These are phyloP conservation scores for Hysterium pulicare DNA, from an alignment of 2,329 filamentous ascomycete species.

Conservation along the genomic window DNA sequence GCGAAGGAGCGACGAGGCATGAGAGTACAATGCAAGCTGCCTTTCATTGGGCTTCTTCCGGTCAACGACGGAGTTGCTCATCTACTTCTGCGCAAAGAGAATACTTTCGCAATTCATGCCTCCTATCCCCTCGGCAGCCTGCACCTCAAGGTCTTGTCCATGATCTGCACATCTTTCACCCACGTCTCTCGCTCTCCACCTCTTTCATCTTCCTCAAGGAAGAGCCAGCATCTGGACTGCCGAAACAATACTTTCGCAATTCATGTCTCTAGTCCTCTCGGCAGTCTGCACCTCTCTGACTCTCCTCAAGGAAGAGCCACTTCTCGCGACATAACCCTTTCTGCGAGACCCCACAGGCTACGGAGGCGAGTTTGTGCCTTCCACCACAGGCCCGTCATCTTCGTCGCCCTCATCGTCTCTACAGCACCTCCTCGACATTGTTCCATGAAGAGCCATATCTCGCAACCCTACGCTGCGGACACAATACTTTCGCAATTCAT, in stretches of 20 bases:
- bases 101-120: too few species aligned
- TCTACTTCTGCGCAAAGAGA: constrained; percentile 90
- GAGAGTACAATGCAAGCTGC: constrained; percentile 74
- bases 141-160: constrained; percentile 73
- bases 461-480: too few species aligned
- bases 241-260: constrained; percentile 72
- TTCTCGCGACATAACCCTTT: constrained; percentile 90
- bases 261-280: constrained; percentile 80
- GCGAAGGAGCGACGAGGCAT: constrained; percentile 92
- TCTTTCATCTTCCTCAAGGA: too few species aligned
- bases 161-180: too few species aligned
- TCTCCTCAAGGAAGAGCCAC: constrained; percentile 84
- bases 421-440: too few species aligned
- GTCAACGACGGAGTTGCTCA: constrained; percentile 81
- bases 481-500: too few species aligned
- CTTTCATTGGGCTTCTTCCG: constrained; percentile 98
- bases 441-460: too few species aligned
- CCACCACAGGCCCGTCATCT: too few species aligned
- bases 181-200: too few species aligned
- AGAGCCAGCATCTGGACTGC: too few species aligned
- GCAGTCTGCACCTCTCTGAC: constrained; percentile 83
- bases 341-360: constrained; percentile 87
- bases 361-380: constrained; percentile 66
- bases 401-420: too few species aligned
- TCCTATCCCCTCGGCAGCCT: too few species aligned